phyloP scores from a whole-genome alignment of 352 stramenopile species.

The Pythium vanterpoolii region DNA sequence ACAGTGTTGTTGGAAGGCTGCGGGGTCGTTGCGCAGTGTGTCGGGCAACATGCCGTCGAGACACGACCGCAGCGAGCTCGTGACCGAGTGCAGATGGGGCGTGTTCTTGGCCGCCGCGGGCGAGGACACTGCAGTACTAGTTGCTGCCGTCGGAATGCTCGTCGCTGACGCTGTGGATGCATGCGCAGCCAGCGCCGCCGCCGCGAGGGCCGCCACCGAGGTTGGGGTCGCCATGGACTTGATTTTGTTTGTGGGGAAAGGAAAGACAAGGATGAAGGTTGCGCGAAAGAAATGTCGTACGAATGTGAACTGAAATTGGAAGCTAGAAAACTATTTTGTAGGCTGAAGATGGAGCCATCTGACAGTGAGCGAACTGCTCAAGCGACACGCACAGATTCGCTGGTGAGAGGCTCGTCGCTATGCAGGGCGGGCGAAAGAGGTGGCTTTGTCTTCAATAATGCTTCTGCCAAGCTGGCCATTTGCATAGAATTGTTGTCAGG shows the following conservation, averaged over 20 bases:
- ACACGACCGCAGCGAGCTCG: conserved; percentile 76
- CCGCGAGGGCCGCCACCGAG: conserved; percentile 12
- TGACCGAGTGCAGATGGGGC: conserved; percentile 77
- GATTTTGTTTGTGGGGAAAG: not conserved
- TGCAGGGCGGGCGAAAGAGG: not conserved
- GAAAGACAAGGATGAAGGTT: not conserved
- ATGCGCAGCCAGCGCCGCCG: not conserved
- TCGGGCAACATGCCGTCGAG: conserved; percentile 85
- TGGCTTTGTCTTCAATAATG: conserved; percentile 11
- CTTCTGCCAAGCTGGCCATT: conserved; percentile 11
- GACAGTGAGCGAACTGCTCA: not conserved
- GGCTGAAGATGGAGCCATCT: conserved; percentile 19
- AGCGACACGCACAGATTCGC: not conserved
- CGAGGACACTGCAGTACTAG: conserved; percentile 10
- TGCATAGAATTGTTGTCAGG: not conserved
- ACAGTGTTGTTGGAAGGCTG: conserved; percentile 74
- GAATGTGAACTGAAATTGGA: conserved; percentile 15
- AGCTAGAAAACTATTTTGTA: conserved; percentile 6
- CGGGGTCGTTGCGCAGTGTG: conserved; percentile 74
- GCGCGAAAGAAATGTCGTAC: conserved; percentile 17
- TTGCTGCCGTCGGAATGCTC: not conserved
- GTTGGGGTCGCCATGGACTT: conserved; percentile 23
- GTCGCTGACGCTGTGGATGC: not conserved
- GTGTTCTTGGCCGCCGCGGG: conserved; percentile 51
- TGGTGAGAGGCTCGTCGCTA: not conserved